phyloP scores from a whole-genome alignment of 2,329 filamentous ascomycete genomes.

The Bimuria novae-zelandiae region DNA sequence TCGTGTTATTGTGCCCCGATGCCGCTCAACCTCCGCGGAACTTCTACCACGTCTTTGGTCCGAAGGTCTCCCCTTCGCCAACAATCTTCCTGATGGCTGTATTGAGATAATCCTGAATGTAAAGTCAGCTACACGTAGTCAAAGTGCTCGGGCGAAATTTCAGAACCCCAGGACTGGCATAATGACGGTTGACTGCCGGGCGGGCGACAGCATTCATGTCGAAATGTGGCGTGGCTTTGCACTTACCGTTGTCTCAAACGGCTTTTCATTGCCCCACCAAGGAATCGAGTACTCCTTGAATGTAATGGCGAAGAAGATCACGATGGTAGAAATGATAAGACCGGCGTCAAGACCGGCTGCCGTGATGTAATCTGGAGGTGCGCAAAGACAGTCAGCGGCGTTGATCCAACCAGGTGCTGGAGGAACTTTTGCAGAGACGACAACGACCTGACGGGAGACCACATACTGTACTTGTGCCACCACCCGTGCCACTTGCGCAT shows the following conservation, averaged over 20 bases:
- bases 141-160: too few species aligned
- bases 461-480: slow-evolving; percentile 71
- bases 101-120: slow-evolving; percentile 43
- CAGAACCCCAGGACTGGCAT: too few species aligned
- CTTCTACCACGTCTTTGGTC: slow-evolving; percentile 54
- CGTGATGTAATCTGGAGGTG: slow-evolving; percentile 64
- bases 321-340: slow-evolving; percentile 66
- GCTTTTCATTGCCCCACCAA: slow-evolving; percentile 66
- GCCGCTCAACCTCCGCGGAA: neutral
- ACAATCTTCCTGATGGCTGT: slow-evolving; percentile 25
- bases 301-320: slow-evolving; percentile 72
- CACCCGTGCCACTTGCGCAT: slow-evolving; percentile 68
- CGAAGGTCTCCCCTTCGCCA: slow-evolving; percentile 45
- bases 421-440: neutral
- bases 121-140: neutral
- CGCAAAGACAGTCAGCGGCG: neutral
- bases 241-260: slow-evolving; percentile 50
- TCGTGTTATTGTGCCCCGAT: neutral
- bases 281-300: slow-evolving; percentile 62
- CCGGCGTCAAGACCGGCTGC: slow-evolving; percentile 73
- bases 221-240: neutral
- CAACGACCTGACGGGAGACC: neutral
- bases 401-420: too few species aligned
- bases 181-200: too few species aligned
- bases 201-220: too few species aligned